Conservation (phyloP, 2,329 filamentous ascomycete genomes). For the Macrophomina phaseolina region DNA sequence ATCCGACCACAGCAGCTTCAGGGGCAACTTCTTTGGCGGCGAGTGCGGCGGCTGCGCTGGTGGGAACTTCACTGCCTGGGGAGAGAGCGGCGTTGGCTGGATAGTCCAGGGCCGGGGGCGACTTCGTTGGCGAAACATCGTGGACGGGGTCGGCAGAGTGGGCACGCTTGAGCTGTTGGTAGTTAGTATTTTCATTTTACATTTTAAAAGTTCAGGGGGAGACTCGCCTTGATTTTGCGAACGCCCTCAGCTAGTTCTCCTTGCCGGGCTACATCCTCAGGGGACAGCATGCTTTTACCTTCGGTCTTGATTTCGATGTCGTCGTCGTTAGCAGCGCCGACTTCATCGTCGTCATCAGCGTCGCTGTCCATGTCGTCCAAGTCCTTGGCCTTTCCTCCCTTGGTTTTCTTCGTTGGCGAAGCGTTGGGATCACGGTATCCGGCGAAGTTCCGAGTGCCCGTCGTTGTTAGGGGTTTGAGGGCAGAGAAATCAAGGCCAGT, state of each 20-base stretch:
- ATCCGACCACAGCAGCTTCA: constrained; percentile 61
- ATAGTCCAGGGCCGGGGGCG: constrained; percentile 29
- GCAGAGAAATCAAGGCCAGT: constrained; percentile 87
- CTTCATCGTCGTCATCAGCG: constrained; percentile 70
- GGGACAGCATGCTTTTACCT: constrained; percentile 60
- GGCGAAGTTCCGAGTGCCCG: constrained; percentile 88
- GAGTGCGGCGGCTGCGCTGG: constrained; percentile 7
- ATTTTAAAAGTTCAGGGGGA: too few species aligned
- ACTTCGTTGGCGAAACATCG: constrained; percentile 33
- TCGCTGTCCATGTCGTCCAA: constrained; percentile 73
- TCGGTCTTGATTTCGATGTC: constrained; percentile 67
- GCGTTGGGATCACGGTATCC: constrained; percentile 78
- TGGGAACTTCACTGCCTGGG: constrained; percentile 31
- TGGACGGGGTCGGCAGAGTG: constrained; percentile 74
- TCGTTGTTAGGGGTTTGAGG: constrained; percentile 80
- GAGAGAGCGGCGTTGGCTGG: constrained; percentile 31
- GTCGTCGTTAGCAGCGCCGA: constrained; percentile 63
- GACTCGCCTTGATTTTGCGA: constrained; percentile 76
- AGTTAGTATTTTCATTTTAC: not conserved
- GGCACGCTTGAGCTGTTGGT: constrained; percentile 75
- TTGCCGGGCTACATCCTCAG: constrained; percentile 74
- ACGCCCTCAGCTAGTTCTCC: constrained; percentile 82
- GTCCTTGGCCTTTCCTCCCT: constrained; percentile 63
- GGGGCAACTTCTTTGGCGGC: constrained; percentile 49
- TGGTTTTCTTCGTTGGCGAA: constrained; percentile 50